A percentile compares a stretch with the other conserved stretches of the same genome.
Conservation (phyloP, 1,284 basidiomycete genomes). For the Leucoagaricus sp. region DNA sequence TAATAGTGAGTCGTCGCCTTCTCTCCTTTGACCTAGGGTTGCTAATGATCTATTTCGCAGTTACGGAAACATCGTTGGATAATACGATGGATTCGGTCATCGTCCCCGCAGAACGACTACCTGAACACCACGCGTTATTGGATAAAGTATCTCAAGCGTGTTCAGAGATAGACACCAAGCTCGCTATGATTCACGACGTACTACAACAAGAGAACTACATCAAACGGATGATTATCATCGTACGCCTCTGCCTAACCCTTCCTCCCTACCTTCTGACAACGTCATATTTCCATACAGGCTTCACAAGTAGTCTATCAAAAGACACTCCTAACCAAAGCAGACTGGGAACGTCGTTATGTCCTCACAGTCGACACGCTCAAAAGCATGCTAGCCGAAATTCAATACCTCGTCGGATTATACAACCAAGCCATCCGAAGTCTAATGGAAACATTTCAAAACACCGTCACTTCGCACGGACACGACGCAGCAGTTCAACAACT, state of each 20-base stretch:
- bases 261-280: neutral
- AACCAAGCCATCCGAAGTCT: constrained; percentile 12
- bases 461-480: constrained; percentile 5
- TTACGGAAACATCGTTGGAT: constrained; percentile 10
- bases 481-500: constrained; percentile 14
- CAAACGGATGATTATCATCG: constrained; percentile 16
- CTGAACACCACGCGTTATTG: constrained; percentile 14
- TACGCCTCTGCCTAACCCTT: neutral
- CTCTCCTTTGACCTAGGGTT: neutral
- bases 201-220: constrained; percentile 15
- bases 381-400: constrained; percentile 13
- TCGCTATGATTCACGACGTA: constrained; percentile 16
- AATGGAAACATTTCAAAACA: constrained; percentile 13
- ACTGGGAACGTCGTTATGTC: constrained; percentile 15
- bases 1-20: constrained; percentile 10
- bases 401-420: constrained; percentile 14
- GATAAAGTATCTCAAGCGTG: constrained; percentile 15
- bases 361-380: constrained; percentile 14
- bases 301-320: constrained; percentile 17
- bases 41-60: neutral
- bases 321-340: constrained; percentile 10
- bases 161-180: constrained; percentile 15
- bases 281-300: neutral
- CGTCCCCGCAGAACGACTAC: constrained; percentile 12
- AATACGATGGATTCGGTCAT: constrained; percentile 13